A percentile compares a stretch with the other conserved stretches of the same genome.
phyloP scores from a whole-genome alignment of 805 yeast species.

The Candida parachauliodes region DNA sequence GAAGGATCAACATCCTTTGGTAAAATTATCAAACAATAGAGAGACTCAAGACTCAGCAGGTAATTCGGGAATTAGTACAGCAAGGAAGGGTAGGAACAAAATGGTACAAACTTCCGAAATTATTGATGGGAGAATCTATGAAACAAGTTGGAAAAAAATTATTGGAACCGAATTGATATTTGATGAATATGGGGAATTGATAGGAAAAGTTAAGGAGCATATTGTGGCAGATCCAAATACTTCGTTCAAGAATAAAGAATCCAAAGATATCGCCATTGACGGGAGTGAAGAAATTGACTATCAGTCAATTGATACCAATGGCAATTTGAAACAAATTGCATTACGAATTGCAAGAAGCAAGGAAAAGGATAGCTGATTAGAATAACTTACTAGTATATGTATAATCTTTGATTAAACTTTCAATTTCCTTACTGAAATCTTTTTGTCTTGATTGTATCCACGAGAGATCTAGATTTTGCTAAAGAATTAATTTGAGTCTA shows the following conservation, averaged over 20 bases:
- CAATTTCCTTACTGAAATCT: no score
- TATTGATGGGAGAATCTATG: conserved; percentile 50
- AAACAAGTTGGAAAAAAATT: conserved; percentile 72
- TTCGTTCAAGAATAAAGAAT: not conserved
- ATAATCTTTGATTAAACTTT: no score
- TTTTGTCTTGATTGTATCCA: no score
- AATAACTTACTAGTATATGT: no score
- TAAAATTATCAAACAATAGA: conserved; percentile 32
- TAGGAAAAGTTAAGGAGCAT: conserved; percentile 40
- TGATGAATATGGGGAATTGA: conserved; percentile 40
- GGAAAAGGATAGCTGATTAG: not conserved
- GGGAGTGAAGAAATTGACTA: conserved; percentile 2
- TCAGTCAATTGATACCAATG: not conserved
- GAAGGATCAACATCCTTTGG: conserved; percentile 29
- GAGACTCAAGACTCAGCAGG: not conserved
- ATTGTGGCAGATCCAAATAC: conserved; percentile 5
- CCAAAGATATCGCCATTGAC: not conserved
- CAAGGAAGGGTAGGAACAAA: conserved; percentile 11
- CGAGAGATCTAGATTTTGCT: no score
- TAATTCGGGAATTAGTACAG: not conserved
- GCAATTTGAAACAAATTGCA: conserved; percentile 1
- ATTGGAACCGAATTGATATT: conserved; percentile 68
- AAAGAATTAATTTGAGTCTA: no score
- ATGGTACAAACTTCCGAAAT: conserved; percentile 27
- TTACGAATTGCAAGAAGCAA: not conserved